Conservation (phyloP, 2,329 filamentous ascomycete species). For the Lachnellula hyalina region DNA sequence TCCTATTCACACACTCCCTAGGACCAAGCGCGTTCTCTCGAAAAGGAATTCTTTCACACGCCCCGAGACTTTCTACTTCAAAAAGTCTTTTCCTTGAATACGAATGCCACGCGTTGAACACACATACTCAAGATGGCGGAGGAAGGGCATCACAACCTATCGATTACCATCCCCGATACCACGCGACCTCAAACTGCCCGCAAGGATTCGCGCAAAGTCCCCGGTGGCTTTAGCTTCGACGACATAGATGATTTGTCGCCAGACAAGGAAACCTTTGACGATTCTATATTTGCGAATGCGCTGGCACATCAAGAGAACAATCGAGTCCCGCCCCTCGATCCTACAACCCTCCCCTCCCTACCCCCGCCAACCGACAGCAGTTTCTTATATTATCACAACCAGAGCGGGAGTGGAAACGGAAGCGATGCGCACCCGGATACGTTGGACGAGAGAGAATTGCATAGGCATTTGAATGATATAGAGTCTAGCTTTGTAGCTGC, state of each 20-base stretch:
- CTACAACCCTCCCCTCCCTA: slow-evolving; percentile 21
- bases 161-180: slow-evolving; percentile 9
- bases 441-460: slow-evolving; percentile 31
- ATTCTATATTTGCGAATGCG: slow-evolving; percentile 20
- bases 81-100: background rate
- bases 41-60: background rate
- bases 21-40: slow-evolving; percentile 15
- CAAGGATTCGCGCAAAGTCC: slow-evolving; percentile 24
- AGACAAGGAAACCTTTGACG: slow-evolving; percentile 21
- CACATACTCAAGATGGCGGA: slow-evolving; percentile 25
- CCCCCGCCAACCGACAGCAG: slow-evolving; percentile 27
- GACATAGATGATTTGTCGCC: slow-evolving; percentile 26
- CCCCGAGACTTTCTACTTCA: background rate
- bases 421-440: slow-evolving; percentile 22
- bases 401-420: slow-evolving; percentile 22
- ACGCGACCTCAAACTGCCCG: slow-evolving; percentile 26
- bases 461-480: slow-evolving; percentile 52
- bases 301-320: slow-evolving; percentile 16
- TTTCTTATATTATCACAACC: slow-evolving; percentile 17
- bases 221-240: slow-evolving; percentile 25
- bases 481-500: slow-evolving; percentile 61
- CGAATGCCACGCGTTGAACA: slow-evolving; percentile 26
- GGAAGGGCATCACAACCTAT: slow-evolving; percentile 20
- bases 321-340: slow-evolving; percentile 21
- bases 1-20: background rate